Evolutionary conservation across 768 basidiomycete species (phyloP).

Genomic region (Hygrocybe punicea): DNA sequence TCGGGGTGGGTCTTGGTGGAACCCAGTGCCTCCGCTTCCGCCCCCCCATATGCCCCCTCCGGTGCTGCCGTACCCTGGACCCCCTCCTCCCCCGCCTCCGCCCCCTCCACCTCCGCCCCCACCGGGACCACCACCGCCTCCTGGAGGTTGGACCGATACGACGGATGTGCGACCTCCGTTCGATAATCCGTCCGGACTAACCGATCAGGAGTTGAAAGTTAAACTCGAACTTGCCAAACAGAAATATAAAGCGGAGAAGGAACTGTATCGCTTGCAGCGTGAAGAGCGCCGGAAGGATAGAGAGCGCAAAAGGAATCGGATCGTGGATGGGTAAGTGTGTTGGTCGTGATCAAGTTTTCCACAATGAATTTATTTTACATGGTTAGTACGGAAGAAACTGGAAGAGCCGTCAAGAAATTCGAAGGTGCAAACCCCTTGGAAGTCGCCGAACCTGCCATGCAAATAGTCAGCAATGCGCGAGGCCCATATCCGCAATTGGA

Average conservation of each 20-base stretch:
- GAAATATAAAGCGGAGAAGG: slow-evolving; percentile 67
- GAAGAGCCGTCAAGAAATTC: not conserved
- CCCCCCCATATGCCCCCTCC: slow-evolving; percentile 11
- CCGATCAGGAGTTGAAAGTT: slow-evolving; percentile 39
- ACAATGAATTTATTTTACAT: too few species aligned
- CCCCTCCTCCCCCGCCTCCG: slow-evolving; percentile 10
- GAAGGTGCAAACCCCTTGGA: not conserved
- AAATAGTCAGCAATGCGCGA: slow-evolving; percentile 61
- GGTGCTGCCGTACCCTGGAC: slow-evolving; percentile 4
- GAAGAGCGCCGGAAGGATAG: slow-evolving; percentile 45
- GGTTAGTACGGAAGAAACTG: too few species aligned
- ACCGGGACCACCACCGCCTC: not conserved
- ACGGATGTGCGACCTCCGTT: not conserved
- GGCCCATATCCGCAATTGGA: slow-evolving; percentile 61
- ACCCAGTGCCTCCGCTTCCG: slow-evolving; percentile 5
- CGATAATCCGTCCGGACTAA: slow-evolving; percentile 11
- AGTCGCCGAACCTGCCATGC: slow-evolving; percentile 23
- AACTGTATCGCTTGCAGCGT: slow-evolving; percentile 59
- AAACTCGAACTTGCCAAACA: slow-evolving; percentile 65
- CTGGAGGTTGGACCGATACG: not conserved
- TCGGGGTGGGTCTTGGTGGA: not conserved
- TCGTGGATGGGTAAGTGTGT: not conserved
- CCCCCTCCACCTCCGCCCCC: slow-evolving; percentile 12
- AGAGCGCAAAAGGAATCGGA: slow-evolving; percentile 19
- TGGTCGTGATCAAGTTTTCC: not conserved